Percentiles rank a stretch among this genome's conserved stretches.
These are phyloP conservation scores for Cladobotryum mycophilum DNA, from an alignment of 2,329 filamentous ascomycete genomes.

Conservation along the genomic window DNA sequence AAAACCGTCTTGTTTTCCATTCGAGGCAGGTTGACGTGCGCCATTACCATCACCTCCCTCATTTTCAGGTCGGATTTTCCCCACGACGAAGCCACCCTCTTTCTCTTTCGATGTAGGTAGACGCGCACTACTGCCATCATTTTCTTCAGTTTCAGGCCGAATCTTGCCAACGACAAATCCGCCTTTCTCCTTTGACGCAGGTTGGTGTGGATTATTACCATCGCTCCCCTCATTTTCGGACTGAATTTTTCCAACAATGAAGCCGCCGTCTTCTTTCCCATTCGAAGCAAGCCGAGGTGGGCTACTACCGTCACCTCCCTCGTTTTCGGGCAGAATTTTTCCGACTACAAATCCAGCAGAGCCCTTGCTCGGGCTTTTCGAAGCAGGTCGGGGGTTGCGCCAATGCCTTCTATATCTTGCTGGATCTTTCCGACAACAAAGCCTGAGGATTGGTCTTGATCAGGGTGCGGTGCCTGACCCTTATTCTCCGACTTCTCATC, in stretches of 20 bases:
- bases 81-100: background rate
- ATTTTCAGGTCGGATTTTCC: slow-evolving; percentile 1
- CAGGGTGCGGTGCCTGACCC: no score
- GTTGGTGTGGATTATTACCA: background rate
- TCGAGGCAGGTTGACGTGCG: background rate
- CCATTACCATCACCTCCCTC: slow-evolving; percentile 1
- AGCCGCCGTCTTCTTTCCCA: background rate
- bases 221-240: slow-evolving; percentile 2
- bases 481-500: slow-evolving; percentile 2
- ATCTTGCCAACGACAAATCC: background rate
- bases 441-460: no score
- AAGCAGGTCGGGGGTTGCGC: background rate
- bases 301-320: no score
- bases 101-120: background rate
- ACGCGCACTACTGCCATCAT: no score
- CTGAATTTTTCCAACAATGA: slow-evolving; percentile 1
- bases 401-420: background rate
- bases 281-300: no score
- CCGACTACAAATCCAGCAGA: background rate
- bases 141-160: background rate
- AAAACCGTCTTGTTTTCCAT: background rate
- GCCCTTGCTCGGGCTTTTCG: background rate
- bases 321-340: background rate
- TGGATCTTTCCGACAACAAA: background rate
- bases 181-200: background rate